These are phyloP conservation scores for Funneliformis caledonium DNA, from an alignment of 371 early-diverging fungal genomes.

Conservation along the genomic window DNA sequence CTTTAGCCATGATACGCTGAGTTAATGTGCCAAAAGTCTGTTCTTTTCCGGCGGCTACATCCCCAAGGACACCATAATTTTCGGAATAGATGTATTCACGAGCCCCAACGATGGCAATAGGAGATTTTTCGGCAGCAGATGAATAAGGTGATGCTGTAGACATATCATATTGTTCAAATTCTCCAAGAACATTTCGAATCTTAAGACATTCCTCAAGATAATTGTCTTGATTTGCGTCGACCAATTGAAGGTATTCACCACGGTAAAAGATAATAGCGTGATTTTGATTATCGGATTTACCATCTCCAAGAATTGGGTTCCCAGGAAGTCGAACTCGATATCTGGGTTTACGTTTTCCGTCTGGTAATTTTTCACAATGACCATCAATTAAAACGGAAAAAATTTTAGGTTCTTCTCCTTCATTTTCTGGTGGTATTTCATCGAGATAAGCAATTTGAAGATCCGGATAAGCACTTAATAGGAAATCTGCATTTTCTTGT, in stretches of 20 bases:
- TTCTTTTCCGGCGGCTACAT: conserved; percentile 92
- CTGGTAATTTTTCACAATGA: conserved; percentile 61
- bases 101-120: conserved; percentile 91
- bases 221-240: conserved; percentile 94
- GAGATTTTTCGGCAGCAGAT: conserved; percentile 43
- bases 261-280: conserved; percentile 84
- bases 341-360: conserved; percentile 74
- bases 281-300: conserved; percentile 92
- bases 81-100: conserved; percentile 92
- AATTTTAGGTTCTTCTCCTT: conserved; percentile 54
- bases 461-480: conserved; percentile 78
- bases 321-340: conserved; percentile 85
- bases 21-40: conserved; percentile 89
- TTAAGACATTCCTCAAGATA: conserved; percentile 90
- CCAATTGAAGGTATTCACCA: conserved; percentile 83
- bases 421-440: conserved; percentile 58
- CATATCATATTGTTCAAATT: conserved; percentile 80
- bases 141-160: conserved; percentile 41
- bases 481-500: conserved; percentile 76
- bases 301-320: conserved; percentile 88
- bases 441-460: conserved; percentile 86
- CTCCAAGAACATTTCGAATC: conserved; percentile 83
- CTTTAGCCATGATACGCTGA: conserved; percentile 86
- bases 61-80: conserved; percentile 86
- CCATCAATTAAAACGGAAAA: conserved; percentile 83